A percentile compares a stretch with the other conserved stretches of the same genome.
Conservation (phyloP, 768 basidiomycete genomes). For the Kwoniella mangroviensis region DNA sequence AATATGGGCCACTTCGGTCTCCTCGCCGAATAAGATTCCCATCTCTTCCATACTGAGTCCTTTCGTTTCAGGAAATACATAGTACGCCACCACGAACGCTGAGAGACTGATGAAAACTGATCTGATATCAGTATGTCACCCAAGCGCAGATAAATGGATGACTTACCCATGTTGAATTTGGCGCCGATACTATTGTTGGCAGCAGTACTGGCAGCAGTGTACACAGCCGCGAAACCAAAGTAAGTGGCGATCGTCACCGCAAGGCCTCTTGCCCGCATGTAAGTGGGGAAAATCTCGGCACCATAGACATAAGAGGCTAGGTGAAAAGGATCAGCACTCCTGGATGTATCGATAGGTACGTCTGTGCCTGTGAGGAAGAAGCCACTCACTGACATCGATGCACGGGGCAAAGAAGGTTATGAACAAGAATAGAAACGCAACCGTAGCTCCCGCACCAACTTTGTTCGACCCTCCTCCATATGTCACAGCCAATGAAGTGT, state of each 20-base stretch:
- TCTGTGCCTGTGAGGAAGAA: too few relatives aligned
- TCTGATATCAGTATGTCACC: neutral
- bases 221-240: conserved; percentile 12
- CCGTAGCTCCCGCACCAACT: conserved; percentile 27
- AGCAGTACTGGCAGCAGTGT: neutral
- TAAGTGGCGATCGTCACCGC: conserved; percentile 8
- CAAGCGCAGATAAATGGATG: neutral
- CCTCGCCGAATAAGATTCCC: conserved; percentile 13
- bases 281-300: conserved; percentile 33
- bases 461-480: conserved; percentile 3
- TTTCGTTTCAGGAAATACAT: conserved; percentile 11
- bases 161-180: conserved; percentile 16
- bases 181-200: conserved; percentile 3
- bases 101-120: conserved; percentile 11
- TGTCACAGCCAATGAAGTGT: neutral
- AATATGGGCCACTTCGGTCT: too few relatives aligned
- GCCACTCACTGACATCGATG: conserved; percentile 21
- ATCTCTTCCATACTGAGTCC: conserved; percentile 13
- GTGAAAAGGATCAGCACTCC: too few relatives aligned
- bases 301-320: conserved; percentile 27
- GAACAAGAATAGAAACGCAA: conserved; percentile 39
- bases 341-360: too few relatives aligned
- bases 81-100: conserved; percentile 2
- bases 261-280: conserved; percentile 20
- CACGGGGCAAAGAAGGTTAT: conserved; percentile 30